Evolutionary conservation across 2,329 filamentous ascomycete genomes (phyloP), one percentile per base, ranked within the genome.

Genomic region (Epichloe brachyelytri): DNA sequence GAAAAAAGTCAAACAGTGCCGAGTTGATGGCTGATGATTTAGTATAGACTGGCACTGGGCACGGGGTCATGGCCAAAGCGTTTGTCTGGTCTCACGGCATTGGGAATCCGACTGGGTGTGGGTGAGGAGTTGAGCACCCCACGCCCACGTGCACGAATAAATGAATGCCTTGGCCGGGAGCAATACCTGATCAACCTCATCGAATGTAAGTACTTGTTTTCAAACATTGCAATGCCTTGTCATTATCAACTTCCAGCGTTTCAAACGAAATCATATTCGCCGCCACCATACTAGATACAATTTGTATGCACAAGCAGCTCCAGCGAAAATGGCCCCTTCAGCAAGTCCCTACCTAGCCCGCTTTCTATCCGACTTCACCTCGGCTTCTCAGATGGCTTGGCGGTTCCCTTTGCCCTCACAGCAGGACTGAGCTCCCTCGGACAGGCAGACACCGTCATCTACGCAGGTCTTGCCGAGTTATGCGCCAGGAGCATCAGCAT

Each of bases 341-440:
- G 41, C 57, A 11, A 64, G 55, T n/a, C 65, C 64, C 3, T 55
- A 55, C 1, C 57, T 67, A 17, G 59, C 63, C 1, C 67, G 68
- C 12, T 72, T 81, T 54, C 65, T 82, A 12, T 73, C 76, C 39
- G 82, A 87, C 65, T 79, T 83, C 52, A 88, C 85, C 78, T 88
- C 54, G 85, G 85, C 20, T 80, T 88, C 55, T 80, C 84, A 0
- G 85, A 88, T 66, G 85, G 85, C 12, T 70, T 88, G 53, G 88
- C 85, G 0, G 85, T 88, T 0, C 85, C 85, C 0, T 88, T 88
- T 60, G 85, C 85, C 17, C 70, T 88, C 17, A 87, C 83, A 0
- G 83, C 85, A 1, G 84, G 85, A 3, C 71, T 88, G 4, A 78
- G 76, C 19, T 76, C 76, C 3, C 68, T 84, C 5, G 80, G 79